Percentiles rank a stretch among this genome's conserved stretches.
These are phyloP conservation scores for Claviceps sp. DNA, from an alignment of 2,329 filamentous ascomycete species.

Conservation along the genomic window DNA sequence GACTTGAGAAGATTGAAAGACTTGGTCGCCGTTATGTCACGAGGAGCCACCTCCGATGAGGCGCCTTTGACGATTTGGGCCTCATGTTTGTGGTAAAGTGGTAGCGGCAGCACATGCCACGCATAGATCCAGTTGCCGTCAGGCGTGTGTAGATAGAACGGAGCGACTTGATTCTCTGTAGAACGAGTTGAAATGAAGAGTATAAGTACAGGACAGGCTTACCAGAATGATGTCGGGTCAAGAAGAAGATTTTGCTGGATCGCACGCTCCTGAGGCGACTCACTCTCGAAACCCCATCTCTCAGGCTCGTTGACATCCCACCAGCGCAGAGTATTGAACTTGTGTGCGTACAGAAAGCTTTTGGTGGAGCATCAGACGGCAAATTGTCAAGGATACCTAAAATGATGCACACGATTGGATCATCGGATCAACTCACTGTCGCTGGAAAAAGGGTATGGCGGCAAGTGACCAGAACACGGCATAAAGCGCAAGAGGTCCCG, in stretches of 20 bases:
- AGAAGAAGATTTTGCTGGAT: neutral
- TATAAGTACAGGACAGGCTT: neutral
- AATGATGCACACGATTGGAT: neutral
- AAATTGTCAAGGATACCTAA: neutral
- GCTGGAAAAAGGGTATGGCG: conserved; percentile 59
- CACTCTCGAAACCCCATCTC: conserved; percentile 75
- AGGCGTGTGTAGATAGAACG: conserved; percentile 62
- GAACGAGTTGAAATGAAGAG: neutral
- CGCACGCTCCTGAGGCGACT: conserved; percentile 6
- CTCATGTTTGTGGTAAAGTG: conserved; percentile 63
- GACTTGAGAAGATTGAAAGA: conserved; percentile 49
- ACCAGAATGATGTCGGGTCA: neutral
- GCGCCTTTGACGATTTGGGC: conserved; percentile 39
- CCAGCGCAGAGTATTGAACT: conserved; percentile 58
- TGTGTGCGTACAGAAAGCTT: conserved; percentile 75
- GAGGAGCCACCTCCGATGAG: conserved; percentile 27
- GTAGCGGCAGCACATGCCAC: conserved; percentile 80
- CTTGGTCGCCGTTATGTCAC: conserved; percentile 40
- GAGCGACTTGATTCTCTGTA: conserved; percentile 72
- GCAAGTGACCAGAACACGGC: conserved; percentile 50
- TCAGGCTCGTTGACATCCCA: conserved; percentile 64
- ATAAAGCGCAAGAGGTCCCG: conserved; percentile 50
- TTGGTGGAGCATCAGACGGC: neutral
- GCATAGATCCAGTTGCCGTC: conserved; percentile 71
- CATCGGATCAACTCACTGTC: conserved; percentile 47